These are phyloP conservation scores for Quercus phellos DNA, from an alignment of 331 rosid genomes.

Conservation along the genomic window DNA sequence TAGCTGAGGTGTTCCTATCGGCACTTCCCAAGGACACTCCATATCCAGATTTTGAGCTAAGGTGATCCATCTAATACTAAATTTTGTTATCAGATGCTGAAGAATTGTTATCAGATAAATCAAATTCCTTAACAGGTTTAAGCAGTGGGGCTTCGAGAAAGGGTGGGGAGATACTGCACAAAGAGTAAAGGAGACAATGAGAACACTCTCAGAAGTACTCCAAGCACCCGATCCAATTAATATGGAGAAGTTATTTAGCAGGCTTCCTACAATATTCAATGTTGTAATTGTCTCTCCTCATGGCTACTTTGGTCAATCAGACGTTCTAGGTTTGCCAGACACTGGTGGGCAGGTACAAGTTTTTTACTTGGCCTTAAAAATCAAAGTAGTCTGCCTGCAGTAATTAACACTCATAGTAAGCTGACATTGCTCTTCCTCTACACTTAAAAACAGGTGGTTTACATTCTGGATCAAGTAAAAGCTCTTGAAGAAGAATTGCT, in stretches of 20 bases:
- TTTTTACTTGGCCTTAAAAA: neutral
- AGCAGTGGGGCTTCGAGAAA: constrained; percentile 90
- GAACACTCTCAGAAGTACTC: constrained; percentile 60
- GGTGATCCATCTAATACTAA: constrained; percentile 26
- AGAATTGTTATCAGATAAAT: neutral
- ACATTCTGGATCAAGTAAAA: constrained; percentile 87
- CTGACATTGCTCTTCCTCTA: neutral
- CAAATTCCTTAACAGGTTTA: constrained; percentile 43
- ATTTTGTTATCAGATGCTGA: neutral
- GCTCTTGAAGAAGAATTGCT: constrained; percentile 81
- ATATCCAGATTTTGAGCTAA: constrained; percentile 53
- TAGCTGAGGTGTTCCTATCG: constrained; percentile 64
- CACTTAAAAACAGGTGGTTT: constrained; percentile 60
- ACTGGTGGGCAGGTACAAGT: constrained; percentile 87
- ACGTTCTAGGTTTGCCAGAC: constrained; percentile 93
- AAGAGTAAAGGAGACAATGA: constrained; percentile 68
- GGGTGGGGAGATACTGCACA: constrained; percentile 91
- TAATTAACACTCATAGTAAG: neutral
- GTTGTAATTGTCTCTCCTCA: constrained; percentile 81
- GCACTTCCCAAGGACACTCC: constrained; percentile 48
- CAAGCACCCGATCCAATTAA: constrained; percentile 79
- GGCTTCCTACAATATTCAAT: constrained; percentile 73
- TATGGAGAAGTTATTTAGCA: constrained; percentile 60
- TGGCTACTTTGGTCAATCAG: constrained; percentile 95
- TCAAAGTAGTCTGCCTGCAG: neutral